Percentiles rank a stretch among this genome's conserved stretches.
These are phyloP conservation scores for Hypoxylon crocopeplum DNA, from an alignment of 495 filamentous ascomycete species.

Conservation along the genomic window DNA sequence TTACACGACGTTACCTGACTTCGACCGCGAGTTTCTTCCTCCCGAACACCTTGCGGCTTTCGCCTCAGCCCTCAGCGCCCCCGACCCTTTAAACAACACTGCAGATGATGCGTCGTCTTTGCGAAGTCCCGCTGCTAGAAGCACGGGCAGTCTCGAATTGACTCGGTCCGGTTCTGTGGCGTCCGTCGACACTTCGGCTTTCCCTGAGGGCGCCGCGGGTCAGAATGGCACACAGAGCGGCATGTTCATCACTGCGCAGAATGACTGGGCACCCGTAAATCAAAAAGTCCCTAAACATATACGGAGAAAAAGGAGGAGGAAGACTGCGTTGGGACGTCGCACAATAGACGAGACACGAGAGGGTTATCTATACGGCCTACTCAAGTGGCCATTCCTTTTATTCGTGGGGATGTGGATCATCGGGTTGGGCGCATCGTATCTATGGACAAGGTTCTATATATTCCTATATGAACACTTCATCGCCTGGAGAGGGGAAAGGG, in stretches of 20 bases:
- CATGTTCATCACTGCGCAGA: conserved; percentile 73
- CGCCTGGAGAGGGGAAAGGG: conserved; percentile 75
- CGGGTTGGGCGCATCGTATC: conserved; percentile 71
- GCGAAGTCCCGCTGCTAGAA: conserved; percentile 38
- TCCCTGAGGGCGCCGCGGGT: conserved; percentile 19
- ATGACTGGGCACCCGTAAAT: conserved; percentile 84
- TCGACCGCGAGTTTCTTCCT: conserved; percentile 69
- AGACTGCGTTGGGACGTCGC: conserved; percentile 49
- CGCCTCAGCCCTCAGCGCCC: conserved; percentile 61
- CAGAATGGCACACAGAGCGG: conserved; percentile 38
- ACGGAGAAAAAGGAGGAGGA: conserved; percentile 41
- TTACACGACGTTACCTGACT: conserved; percentile 63
- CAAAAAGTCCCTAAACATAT: conserved; percentile 61
- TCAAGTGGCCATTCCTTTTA: conserved; percentile 90
- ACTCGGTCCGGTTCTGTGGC: conserved; percentile 30
- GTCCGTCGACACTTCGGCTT: conserved; percentile 20
- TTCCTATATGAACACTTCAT: conserved; percentile 82
- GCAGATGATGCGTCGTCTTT: conserved; percentile 47
- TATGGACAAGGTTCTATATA: conserved; percentile 86
- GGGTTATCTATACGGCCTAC: conserved; percentile 82
- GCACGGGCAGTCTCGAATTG: conserved; percentile 26
- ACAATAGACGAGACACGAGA: conserved; percentile 92
- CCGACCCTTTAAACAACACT: conserved; percentile 52
- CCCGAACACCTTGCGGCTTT: conserved; percentile 64
- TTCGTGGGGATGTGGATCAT: conserved; percentile 81